phyloP scores from a whole-genome alignment of 345 rosid species.

The Corymbia maculata region DNA sequence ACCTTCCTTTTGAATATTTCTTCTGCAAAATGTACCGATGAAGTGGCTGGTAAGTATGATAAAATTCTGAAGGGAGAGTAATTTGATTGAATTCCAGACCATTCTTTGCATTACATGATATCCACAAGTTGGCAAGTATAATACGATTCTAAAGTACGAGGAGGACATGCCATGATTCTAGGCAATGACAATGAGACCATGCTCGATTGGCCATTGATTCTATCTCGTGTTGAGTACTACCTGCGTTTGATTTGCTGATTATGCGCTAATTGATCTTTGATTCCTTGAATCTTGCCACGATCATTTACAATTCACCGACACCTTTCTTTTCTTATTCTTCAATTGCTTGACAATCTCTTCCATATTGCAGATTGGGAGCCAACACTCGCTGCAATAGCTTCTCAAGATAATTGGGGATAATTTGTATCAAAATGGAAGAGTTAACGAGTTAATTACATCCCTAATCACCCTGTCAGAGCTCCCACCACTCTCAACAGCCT shows the following conservation, averaged over 20 bases:
- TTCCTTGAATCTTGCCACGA: neutral
- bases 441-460: neutral
- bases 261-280: neutral
- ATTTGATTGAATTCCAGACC: neutral
- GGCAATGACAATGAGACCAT: neutral
- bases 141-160: neutral
- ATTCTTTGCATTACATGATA: neutral
- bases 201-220: neutral
- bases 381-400: neutral
- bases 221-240: neutral
- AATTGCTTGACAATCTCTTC: neutral
- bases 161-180: neutral
- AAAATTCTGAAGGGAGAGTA: neutral
- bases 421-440: neutral
- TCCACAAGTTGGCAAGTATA: neutral
- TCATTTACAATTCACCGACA: neutral
- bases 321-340: neutral
- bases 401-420: neutral
- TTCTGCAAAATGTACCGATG: neutral
- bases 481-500: conserved; percentile 16
- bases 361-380: neutral
- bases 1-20: neutral
- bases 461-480: neutral
- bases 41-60: neutral
- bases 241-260: neutral